Evolutionary conservation across 2,329 filamentous ascomycete species (phyloP).

Genomic region (Alternaria arbusti): DNA sequence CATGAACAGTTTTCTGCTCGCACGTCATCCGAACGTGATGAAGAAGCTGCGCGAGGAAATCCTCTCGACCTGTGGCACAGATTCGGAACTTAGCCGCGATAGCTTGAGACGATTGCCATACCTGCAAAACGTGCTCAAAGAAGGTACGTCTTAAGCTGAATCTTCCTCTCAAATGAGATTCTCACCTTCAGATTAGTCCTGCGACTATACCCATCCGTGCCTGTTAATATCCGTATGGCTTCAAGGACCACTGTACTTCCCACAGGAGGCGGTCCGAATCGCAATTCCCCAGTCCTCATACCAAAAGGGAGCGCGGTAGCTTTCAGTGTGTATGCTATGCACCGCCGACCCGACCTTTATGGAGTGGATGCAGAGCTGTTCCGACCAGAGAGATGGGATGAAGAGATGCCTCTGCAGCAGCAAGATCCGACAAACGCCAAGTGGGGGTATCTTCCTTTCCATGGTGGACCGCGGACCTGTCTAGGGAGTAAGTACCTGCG

Average conservation of each 20-base stretch:
- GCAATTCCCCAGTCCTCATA: conserved; percentile 37
- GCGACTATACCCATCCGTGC: conserved; percentile 40
- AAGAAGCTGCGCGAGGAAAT: background rate
- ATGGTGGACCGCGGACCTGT: conserved; percentile 37
- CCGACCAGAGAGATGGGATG: conserved; percentile 44
- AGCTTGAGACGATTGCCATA: background rate
- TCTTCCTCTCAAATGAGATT: background rate
- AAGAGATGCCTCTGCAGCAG: background rate
- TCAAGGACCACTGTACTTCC: conserved; percentile 34
- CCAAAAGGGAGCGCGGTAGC: conserved; percentile 32
- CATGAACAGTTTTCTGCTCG: background rate
- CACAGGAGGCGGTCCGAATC: conserved; percentile 40
- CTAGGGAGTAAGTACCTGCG: conserved; percentile 17
- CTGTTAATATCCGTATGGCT: conserved; percentile 32
- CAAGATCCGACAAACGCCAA: background rate
- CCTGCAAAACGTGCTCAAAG: background rate
- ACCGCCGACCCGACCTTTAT: conserved; percentile 43
- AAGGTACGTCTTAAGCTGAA: background rate
- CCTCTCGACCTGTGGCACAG: accelerated
- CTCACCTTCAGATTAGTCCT: conserved; percentile 38
- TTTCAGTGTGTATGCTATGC: conserved; percentile 40
- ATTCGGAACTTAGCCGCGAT: background rate
- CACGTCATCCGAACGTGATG: background rate
- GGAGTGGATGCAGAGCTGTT: conserved; percentile 44
- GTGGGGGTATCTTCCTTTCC: conserved; percentile 41